Percentiles rank a stretch among this genome's conserved stretches.
These are phyloP conservation scores for Penicillium paradoxum DNA, from an alignment of 495 filamentous ascomycete species.

Conservation along the genomic window DNA sequence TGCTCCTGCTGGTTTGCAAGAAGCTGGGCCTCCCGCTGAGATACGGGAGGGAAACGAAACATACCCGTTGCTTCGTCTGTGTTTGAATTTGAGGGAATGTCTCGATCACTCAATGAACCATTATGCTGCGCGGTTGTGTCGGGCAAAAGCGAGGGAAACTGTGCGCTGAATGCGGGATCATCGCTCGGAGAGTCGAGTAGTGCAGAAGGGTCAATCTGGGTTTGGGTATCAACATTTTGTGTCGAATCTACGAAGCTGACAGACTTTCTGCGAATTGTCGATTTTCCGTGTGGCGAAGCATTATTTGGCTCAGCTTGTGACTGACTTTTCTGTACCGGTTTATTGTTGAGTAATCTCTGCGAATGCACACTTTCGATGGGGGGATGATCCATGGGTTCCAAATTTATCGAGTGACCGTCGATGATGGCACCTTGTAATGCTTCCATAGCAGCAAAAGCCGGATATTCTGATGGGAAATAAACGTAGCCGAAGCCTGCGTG, in stretches of 20 bases:
- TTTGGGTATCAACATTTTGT: background rate
- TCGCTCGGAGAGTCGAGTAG: constrained; percentile 20
- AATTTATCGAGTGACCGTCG: constrained; percentile 75
- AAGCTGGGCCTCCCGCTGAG: constrained; percentile 40
- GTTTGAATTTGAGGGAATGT: constrained; percentile 15
- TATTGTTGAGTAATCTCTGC: constrained; percentile 1
- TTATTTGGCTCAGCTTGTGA: background rate
- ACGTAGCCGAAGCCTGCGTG: constrained; percentile 95
- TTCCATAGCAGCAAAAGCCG: constrained; percentile 72
- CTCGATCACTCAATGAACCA: constrained; percentile 1
- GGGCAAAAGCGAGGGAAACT: constrained; percentile 30
- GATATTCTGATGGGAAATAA: constrained; percentile 66
- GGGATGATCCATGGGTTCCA: constrained; percentile 66
- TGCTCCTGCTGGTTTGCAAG: constrained; percentile 21
- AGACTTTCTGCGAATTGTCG: constrained; percentile 15
- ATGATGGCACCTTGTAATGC: constrained; percentile 69
- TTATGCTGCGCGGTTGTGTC: constrained; percentile 3
- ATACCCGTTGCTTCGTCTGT: constrained; percentile 24
- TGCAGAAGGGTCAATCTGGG: constrained; percentile 2
- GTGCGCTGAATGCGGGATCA: constrained; percentile 23
- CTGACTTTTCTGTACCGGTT: background rate
- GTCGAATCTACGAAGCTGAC: constrained; percentile 14
- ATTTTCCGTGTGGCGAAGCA: background rate
- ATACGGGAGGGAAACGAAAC: constrained; percentile 41
- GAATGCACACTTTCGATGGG: constrained; percentile 20